Base-by-base conservation (phyloP, 2,329 filamentous ascomycete genomes). In the Chaetomium sp. region DNA sequence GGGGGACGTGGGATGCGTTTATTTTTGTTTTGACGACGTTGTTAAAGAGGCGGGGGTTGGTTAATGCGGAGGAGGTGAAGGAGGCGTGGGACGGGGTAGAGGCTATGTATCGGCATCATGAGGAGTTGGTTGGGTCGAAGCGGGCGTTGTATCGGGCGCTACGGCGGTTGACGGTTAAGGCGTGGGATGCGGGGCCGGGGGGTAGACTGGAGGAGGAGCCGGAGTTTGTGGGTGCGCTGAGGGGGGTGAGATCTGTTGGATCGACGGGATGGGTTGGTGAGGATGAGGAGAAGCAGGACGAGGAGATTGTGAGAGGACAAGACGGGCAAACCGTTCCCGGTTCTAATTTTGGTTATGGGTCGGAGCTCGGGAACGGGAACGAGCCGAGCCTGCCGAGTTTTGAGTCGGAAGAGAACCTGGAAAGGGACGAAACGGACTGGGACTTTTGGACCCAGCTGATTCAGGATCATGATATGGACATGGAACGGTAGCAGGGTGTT, bases 1-100 rank as follows among this genome's bases (percentile, higher is more conserved):
- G 42, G 42, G 50, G 42, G 0, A 52, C 56, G 6, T 60, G 58
- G 36, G 56, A 54, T 35, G 52, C 49, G 27, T 40, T 42, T 36
- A 55, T 47, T 11, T 47, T 49, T 34, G 49, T 50, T n/a, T 50
- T 59, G 50, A 60, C 34, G 1, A 11, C 4, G 7, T n/a, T 52
- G 34, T 9, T 14, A 4, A 52, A 40, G 42, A 4, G 35, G 3
- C 7, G 8, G 11, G 4, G 6, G 1, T 5, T 14, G 1, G 27
- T 34, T 27, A 1, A 14, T 6, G 4, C 14, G 2, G 5, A 4
- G 7, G 50, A 52, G 5, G 9, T 12, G 1, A 36, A 40, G 11
- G 35, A 11, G 3, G 43, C 36, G 0, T 52, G 50, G 50, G 43
- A 33, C 19, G 33, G 11, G 11, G 12, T 52, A 2, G 42, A 41